Conservation (phyloP, 2,329 filamentous ascomycete genomes). For the Penicillium sp. region DNA sequence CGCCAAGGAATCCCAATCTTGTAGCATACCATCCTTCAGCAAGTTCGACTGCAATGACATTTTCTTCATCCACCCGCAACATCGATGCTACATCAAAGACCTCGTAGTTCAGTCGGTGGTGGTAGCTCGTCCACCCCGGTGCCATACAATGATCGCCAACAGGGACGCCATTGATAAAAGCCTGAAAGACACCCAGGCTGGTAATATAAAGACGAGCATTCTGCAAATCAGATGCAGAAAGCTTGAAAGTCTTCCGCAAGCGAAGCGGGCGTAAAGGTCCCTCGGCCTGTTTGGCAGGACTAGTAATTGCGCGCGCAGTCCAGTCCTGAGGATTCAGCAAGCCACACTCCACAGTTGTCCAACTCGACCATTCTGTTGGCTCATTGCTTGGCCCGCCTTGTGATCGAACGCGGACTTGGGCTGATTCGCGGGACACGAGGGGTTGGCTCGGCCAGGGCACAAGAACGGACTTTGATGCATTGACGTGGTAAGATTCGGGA, state of each 20-base stretch:
- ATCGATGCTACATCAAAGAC: slow-evolving; percentile 53
- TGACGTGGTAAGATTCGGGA: slow-evolving; percentile 14
- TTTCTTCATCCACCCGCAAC: slow-evolving; percentile 34
- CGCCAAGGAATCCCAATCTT: slow-evolving; percentile 32
- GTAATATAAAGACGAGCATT: slow-evolving; percentile 51
- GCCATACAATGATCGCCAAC: slow-evolving; percentile 12
- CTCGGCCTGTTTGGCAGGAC: slow-evolving; percentile 17
- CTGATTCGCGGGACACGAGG: slow-evolving; percentile 20
- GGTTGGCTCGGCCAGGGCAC: slow-evolving; percentile 28
- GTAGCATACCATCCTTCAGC: slow-evolving; percentile 54
- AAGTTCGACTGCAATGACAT: slow-evolving; percentile 46
- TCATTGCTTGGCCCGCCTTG: slow-evolving; percentile 4
- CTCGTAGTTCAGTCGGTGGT: slow-evolving; percentile 43
- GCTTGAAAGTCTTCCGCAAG: slow-evolving; percentile 37
- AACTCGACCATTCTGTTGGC: slow-evolving; percentile 16
- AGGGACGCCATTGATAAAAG: slow-evolving; percentile 48
- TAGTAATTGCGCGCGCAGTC: slow-evolving; percentile 22
- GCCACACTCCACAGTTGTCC: slow-evolving; percentile 34
- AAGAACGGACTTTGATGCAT: slow-evolving; percentile 21
- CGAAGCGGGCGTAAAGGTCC: slow-evolving; percentile 31
- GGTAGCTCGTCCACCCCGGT: slow-evolving; percentile 14
- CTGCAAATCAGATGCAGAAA: slow-evolving; percentile 9
- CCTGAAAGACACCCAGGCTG: slow-evolving; percentile 48
- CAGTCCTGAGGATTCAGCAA: slow-evolving; percentile 35
- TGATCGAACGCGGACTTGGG: slow-evolving; percentile 17